Percentiles rank a stretch among this genome's conserved stretches.
phyloP scores from a whole-genome alignment of 805 yeast species.

The Hanseniaspora vineae region DNA sequence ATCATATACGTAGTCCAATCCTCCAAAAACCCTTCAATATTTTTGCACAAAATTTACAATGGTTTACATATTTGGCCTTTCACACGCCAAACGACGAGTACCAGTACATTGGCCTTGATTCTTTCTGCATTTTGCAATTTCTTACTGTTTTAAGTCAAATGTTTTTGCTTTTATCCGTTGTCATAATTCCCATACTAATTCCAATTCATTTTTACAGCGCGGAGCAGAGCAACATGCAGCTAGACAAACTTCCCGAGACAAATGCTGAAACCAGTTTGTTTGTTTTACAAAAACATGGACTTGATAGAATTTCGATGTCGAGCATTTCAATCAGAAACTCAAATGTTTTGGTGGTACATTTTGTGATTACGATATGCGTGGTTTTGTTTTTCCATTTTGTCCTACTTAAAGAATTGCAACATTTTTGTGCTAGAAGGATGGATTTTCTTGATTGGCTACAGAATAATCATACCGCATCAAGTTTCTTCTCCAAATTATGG shows the following conservation, averaged over 20 bases:
- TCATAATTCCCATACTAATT: slow-evolving; percentile 46
- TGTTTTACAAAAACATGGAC: slow-evolving; percentile 23
- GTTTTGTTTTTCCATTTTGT: slow-evolving; percentile 44
- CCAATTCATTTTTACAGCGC: slow-evolving; percentile 39
- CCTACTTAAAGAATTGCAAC: slow-evolving; percentile 41
- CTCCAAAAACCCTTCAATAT: no score
- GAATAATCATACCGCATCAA: slow-evolving; percentile 10
- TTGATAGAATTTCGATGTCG: slow-evolving; percentile 62
- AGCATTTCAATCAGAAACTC: slow-evolving; percentile 46
- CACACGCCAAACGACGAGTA: slow-evolving; percentile 30
- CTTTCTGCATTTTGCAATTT: slow-evolving; percentile 59
- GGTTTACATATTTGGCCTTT: slow-evolving; percentile 37
- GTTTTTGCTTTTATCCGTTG: slow-evolving; percentile 37
- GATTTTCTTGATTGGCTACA: slow-evolving; percentile 22
- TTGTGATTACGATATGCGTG: slow-evolving; percentile 42
- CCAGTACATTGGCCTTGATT: slow-evolving; percentile 50
- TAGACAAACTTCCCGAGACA: neutral
- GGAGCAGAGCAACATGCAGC: neutral
- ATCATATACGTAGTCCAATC: no score
- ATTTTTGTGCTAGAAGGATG: slow-evolving; percentile 37
- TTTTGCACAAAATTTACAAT: slow-evolving; percentile 23
- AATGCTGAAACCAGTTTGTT: no score
- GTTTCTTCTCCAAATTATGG: slow-evolving; percentile 11
- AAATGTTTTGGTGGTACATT: slow-evolving; percentile 44
- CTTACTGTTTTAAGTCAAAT: slow-evolving; percentile 37